Evolutionary conservation across 495 filamentous ascomycete genomes (phyloP).

Genomic region (Evansstolkia leycettana): DNA sequence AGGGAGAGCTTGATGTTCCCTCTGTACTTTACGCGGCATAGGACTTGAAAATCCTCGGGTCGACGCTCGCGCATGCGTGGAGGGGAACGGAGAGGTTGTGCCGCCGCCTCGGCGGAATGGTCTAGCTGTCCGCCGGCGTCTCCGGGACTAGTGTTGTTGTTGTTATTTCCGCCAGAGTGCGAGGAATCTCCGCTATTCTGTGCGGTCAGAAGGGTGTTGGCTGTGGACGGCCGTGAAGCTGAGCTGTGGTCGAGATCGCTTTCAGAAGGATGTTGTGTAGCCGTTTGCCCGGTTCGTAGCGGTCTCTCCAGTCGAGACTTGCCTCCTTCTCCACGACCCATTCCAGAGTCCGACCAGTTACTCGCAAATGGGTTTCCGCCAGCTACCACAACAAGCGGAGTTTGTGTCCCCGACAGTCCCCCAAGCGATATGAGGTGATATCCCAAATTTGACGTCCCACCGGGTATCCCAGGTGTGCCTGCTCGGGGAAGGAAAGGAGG

Average conservation of each 20-base stretch:
- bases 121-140: constrained; percentile 4
- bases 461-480: constrained; percentile 66
- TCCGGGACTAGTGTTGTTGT: background rate
- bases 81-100: constrained; percentile 16
- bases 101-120: constrained; percentile 13
- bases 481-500: constrained; percentile 53
- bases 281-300: too few relatives aligned
- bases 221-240: constrained; percentile 15
- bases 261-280: constrained; percentile 1
- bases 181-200: background rate
- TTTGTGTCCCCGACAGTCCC: constrained; percentile 67
- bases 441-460: constrained; percentile 75
- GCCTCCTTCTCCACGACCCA: constrained; percentile 11
- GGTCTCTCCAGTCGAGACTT: constrained; percentile 2
- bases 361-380: constrained; percentile 46
- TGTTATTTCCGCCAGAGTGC: background rate
- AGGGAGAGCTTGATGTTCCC: constrained; percentile 77
- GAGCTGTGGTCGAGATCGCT: constrained; percentile 5
- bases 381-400: constrained; percentile 78
- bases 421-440: constrained; percentile 77
- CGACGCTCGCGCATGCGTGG: constrained; percentile 28
- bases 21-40: constrained; percentile 76
- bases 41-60: constrained; percentile 66
- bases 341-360: constrained; percentile 33
- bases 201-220: constrained; percentile 5